phyloP scores from a whole-genome alignment of 2,329 filamentous ascomycete genomes.

The Gnomoniopsis smithogilvyi region DNA sequence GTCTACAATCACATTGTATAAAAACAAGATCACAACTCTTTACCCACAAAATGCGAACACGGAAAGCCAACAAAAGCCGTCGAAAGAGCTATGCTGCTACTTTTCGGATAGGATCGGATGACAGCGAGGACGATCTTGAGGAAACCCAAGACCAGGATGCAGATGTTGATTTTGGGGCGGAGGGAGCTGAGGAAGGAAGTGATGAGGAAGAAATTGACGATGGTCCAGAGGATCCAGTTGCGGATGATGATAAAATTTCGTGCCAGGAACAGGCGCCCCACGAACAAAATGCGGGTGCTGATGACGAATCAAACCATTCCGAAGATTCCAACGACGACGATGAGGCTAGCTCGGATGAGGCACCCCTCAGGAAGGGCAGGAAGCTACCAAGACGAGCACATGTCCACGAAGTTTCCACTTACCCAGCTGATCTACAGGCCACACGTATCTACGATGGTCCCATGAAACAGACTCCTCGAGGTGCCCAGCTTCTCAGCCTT shows the following conservation, averaged over 20 bases:
- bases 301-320: neutral
- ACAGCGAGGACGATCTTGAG: constrained; percentile 11
- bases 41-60: constrained; percentile 12
- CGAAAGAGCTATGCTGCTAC: constrained; percentile 10
- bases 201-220: neutral
- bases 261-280: neutral
- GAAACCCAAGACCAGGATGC: neutral
- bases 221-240: neutral
- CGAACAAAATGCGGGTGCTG: neutral
- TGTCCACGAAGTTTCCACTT: constrained; percentile 31
- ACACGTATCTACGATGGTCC: constrained; percentile 36
- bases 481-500: constrained; percentile 33
- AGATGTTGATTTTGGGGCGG: neutral
- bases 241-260: neutral
- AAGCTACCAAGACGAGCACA: constrained; percentile 8
- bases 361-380: constrained; percentile 1
- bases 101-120: constrained; percentile 12
- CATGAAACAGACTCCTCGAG: constrained; percentile 32
- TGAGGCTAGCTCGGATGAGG: neutral
- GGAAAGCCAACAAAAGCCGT: constrained; percentile 15
- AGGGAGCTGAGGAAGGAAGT: neutral
- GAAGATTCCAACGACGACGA: neutral
- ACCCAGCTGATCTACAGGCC: constrained; percentile 27
- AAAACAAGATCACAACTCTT: no score
- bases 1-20: no score